Percentiles rank a stretch among this genome's conserved stretches.
Evolutionary conservation across 176 grass and related monocot species (phyloP).

Genomic region (Cenchrus americanus): DNA sequence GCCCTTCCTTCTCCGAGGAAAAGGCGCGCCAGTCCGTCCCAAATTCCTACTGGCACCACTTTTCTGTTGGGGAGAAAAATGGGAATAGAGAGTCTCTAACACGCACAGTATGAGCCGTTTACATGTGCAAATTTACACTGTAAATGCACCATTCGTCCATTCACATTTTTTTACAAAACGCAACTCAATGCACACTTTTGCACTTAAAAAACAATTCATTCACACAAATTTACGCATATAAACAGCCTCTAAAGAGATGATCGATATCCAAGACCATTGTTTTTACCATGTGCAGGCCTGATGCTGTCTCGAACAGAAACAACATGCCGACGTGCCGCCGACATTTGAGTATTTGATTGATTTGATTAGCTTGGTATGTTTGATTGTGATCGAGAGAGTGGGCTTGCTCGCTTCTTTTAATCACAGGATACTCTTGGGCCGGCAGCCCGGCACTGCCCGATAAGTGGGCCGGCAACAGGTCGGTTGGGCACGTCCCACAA

Average conservation of each 20-base stretch:
- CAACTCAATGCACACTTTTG: too few species aligned
- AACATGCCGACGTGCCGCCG: neutral
- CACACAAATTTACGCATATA: too few species aligned
- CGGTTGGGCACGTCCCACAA: too few species aligned
- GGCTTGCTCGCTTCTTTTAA: neutral
- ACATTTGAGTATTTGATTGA: neutral
- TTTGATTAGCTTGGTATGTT: too few species aligned
- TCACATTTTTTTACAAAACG: too few species aligned
- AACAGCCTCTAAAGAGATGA: neutral
- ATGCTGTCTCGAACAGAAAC: neutral
- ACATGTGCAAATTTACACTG: too few species aligned
- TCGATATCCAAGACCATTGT: neutral
- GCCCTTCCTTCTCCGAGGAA: neutral
- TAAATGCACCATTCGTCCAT: too few species aligned
- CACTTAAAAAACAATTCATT: too few species aligned
- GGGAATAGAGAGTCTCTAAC: too few species aligned
- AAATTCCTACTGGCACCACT: too few species aligned
- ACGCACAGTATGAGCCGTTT: neutral
- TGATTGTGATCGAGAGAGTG: neutral
- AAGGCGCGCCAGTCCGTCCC: neutral
- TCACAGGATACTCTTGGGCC: neutral
- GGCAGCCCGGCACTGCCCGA: neutral
- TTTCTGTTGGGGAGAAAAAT: too few species aligned
- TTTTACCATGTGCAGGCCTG: neutral
- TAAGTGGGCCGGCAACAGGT: neutral